A percentile compares a stretch with the other conserved stretches of the same genome.
Conservation (phyloP, 345 rosid species). For the Ceriops decandra region DNA sequence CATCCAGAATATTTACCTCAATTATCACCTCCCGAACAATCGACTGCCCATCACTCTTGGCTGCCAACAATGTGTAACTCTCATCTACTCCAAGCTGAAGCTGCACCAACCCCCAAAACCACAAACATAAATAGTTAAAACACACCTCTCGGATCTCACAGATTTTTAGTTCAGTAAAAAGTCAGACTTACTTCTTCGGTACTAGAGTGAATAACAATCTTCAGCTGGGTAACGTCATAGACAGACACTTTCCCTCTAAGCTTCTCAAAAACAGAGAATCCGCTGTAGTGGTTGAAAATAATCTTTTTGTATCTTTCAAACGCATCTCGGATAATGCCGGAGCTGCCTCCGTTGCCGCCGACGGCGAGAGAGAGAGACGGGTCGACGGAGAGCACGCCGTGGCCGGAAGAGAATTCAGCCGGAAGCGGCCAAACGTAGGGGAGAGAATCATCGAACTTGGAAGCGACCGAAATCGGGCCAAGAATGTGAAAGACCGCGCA, state of each 20-base stretch:
- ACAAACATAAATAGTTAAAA: neutral
- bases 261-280: slow-evolving; percentile 26
- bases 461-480: slow-evolving; percentile 3
- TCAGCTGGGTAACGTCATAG: slow-evolving; percentile 58
- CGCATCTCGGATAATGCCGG: slow-evolving; percentile 50
- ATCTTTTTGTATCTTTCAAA: slow-evolving; percentile 65
- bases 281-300: slow-evolving; percentile 47
- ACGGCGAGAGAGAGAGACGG: slow-evolving; percentile 47
- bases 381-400: slow-evolving; percentile 58
- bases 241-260: slow-evolving; percentile 35
- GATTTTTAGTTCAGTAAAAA: neutral
- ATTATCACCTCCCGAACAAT: slow-evolving; percentile 57
- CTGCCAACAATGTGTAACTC: slow-evolving; percentile 49
- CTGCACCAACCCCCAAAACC: slow-evolving; percentile 28
- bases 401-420: slow-evolving; percentile 54
- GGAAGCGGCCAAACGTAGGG: slow-evolving; percentile 72
- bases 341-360: slow-evolving; percentile 52
- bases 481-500: slow-evolving; percentile 1
- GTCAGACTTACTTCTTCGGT: slow-evolving; percentile 48
- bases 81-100: slow-evolving; percentile 63
- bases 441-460: slow-evolving; percentile 6
- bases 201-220: slow-evolving; percentile 54
- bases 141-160: neutral
- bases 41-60: slow-evolving; percentile 43
- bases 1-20: slow-evolving; percentile 46